Conservation (phyloP, 441 rosid species). For the Adansonia rubrostipa region DNA sequence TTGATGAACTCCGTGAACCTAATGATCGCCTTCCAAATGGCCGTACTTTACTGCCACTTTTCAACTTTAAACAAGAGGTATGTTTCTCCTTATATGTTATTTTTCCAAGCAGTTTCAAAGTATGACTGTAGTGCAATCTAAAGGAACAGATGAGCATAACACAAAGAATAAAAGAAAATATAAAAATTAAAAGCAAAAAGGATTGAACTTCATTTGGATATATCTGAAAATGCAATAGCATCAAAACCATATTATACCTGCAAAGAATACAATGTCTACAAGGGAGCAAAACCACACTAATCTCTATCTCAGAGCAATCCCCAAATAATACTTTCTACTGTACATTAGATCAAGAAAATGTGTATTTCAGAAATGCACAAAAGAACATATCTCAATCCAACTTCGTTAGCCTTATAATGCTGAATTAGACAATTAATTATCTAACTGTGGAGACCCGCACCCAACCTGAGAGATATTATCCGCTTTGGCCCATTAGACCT, state of each 20-base stretch:
- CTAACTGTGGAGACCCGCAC: too few species aligned
- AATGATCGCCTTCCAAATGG: too few species aligned
- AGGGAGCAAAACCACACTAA: constrained; percentile 87
- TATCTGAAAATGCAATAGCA: neutral
- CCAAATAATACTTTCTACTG: constrained; percentile 96
- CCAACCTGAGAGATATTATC: too few species aligned
- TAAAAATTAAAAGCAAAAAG: neutral
- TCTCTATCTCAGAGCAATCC: constrained; percentile 90
- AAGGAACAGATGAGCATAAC: constrained; percentile 29
- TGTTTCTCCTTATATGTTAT: too few species aligned
- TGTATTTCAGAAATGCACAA: constrained; percentile 6
- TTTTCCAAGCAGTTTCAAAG: too few species aligned
- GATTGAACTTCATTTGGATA: neutral
- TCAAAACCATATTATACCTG: constrained; percentile 53
- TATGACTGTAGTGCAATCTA: constrained; percentile 49
- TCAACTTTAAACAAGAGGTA: too few species aligned
- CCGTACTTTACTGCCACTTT: too few species aligned
- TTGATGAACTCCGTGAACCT: too few species aligned
- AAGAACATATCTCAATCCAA: neutral
- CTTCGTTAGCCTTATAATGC: neutral
- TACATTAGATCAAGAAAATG: constrained; percentile 16
- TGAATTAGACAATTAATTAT: neutral
- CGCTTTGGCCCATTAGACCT: too few species aligned
- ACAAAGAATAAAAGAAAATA: neutral
- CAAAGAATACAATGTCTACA: constrained; percentile 93